A percentile compares a stretch with the other conserved stretches of the same genome.
phyloP scores from a whole-genome alignment of 2,329 filamentous ascomycete species.

The Tolypocladium inflatum region DNA sequence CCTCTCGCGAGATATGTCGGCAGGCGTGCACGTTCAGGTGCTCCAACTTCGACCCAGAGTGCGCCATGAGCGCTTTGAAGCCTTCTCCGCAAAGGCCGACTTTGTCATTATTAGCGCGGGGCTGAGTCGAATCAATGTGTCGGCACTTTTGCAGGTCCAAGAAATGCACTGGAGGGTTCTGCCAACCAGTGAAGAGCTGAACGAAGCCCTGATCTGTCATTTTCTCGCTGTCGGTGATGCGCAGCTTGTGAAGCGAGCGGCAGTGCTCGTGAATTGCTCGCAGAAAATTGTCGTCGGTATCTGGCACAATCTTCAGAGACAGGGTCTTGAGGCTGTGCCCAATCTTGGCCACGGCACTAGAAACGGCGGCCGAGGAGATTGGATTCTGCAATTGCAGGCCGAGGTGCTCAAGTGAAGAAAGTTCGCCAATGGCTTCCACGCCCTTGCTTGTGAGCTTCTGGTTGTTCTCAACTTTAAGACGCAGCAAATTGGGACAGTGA shows the following conservation, averaged over 20 bases:
- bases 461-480: constrained; percentile 76
- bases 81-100: constrained; percentile 68
- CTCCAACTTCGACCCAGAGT: constrained; percentile 60
- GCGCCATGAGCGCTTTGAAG: constrained; percentile 73
- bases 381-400: constrained; percentile 57
- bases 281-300: constrained; percentile 61
- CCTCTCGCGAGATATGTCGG: constrained; percentile 64
- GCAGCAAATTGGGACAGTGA: constrained; percentile 57
- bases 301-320: constrained; percentile 60
- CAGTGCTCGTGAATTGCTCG: constrained; percentile 63
- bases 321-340: constrained; percentile 65
- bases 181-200: constrained; percentile 66
- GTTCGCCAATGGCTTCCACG: constrained; percentile 51
- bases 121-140: constrained; percentile 61
- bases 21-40: constrained; percentile 74
- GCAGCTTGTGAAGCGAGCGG: constrained; percentile 60
- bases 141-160: constrained; percentile 72
- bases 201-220: constrained; percentile 69
- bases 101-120: constrained; percentile 53
- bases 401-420: constrained; percentile 62
- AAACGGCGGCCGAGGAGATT: constrained; percentile 47
- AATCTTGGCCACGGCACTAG: constrained; percentile 49
- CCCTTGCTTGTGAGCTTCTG: constrained; percentile 60
- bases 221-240: constrained; percentile 66
- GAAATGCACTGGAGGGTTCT: constrained; percentile 59